Percentiles rank a stretch among this genome's conserved stretches.
phyloP scores from a whole-genome alignment of 75 land plant species.

The Larix kaempferi region DNA sequence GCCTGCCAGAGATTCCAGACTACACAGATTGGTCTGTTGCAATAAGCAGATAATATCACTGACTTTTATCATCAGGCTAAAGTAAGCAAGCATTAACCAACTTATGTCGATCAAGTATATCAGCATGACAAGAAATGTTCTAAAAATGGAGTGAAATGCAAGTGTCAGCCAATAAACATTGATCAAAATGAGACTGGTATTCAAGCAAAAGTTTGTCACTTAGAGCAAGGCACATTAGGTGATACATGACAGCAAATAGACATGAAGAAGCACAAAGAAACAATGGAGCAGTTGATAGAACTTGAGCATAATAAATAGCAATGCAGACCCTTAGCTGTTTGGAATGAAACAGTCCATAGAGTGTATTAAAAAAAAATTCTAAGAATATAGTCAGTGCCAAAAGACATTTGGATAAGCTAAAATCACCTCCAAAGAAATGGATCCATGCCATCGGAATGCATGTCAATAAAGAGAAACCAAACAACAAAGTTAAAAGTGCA shows the following conservation, averaged over 20 bases:
- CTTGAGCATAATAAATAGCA: neutral
- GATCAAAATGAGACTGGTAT: no score
- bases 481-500: neutral
- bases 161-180: neutral
- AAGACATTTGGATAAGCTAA: neutral
- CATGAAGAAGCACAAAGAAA: neutral
- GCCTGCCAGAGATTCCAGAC: no score
- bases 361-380: neutral
- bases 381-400: neutral
- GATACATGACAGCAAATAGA: neutral
- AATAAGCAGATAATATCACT: no score
- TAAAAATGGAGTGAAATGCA: neutral
- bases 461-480: neutral
- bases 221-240: neutral
- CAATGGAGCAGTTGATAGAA: neutral
- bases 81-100: neutral
- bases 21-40: no score
- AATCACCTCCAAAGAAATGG: neutral
- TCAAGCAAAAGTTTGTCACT: no score
- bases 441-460: neutral
- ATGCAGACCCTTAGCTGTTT: neutral
- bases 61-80: no score
- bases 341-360: neutral
- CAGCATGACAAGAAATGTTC: neutral
- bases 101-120: neutral